Percentiles rank a stretch among this genome's conserved stretches.
phyloP scores from a whole-genome alignment of 1,139 yeast species.

The Kodamaea plutei region DNA sequence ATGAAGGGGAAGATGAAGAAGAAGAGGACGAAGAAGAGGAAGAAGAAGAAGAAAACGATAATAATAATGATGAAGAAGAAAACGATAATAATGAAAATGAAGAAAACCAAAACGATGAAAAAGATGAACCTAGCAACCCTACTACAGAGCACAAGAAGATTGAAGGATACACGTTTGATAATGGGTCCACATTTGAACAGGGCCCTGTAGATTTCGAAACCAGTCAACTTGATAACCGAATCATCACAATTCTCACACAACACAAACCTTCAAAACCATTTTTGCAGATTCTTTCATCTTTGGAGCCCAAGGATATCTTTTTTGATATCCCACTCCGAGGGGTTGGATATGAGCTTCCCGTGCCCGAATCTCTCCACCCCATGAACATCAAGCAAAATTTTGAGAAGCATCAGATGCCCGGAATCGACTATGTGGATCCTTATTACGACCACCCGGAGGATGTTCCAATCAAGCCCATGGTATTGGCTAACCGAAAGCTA shows the following conservation, averaged over 20 bases:
- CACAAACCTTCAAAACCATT: too few species aligned
- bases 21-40: constrained; percentile 11
- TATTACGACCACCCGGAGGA: constrained; percentile 52
- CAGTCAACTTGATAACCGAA: too few species aligned
- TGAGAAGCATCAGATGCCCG: constrained; percentile 43
- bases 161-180: too few species aligned
- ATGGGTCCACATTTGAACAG: too few species aligned
- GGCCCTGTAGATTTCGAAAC: too few species aligned
- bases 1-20: constrained; percentile 7
- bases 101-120: constrained; percentile 8
- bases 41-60: constrained; percentile 8
- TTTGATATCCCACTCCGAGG: constrained; percentile 4
- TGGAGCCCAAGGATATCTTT: too few species aligned
- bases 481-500: constrained; percentile 66
- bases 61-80: constrained; percentile 14
- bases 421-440: constrained; percentile 59
- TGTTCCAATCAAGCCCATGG: constrained; percentile 50
- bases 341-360: constrained; percentile 16
- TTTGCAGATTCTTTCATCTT: too few species aligned
- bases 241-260: too few species aligned
- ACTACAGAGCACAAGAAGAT: not conserved
- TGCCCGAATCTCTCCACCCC: constrained; percentile 19
- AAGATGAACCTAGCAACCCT: constrained; percentile 9
- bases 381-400: constrained; percentile 31
- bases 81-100: constrained; percentile 6